Evolutionary conservation across 2,329 filamentous ascomycete genomes (phyloP).

Genomic region (Xylaria sp.): DNA sequence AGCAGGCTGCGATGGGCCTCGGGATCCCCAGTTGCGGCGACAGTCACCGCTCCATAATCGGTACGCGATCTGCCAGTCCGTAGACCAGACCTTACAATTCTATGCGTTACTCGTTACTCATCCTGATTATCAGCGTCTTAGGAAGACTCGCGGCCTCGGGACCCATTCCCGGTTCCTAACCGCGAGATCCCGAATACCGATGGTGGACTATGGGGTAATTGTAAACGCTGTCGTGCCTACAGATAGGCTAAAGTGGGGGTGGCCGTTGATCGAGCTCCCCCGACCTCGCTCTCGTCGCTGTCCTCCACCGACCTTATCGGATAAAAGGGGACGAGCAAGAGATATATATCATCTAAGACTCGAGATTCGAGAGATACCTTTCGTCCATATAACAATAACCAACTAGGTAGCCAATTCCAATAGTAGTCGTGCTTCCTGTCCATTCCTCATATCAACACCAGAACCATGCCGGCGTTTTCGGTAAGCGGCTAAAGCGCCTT

Average conservation of each 20-base stretch:
- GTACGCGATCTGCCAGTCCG: background rate
- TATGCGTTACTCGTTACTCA: background rate
- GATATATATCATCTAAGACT: background rate
- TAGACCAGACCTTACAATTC: no score
- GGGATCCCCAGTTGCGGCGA: background rate
- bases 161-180: background rate
- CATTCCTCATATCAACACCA: background rate
- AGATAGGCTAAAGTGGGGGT: background rate
- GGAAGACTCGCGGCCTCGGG: background rate
- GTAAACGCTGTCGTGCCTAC: background rate
- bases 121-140: background rate
- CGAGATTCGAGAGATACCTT: background rate
- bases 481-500: slow-evolving; percentile 45
- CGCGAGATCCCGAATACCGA: background rate
- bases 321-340: background rate
- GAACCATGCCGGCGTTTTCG: slow-evolving; percentile 48
- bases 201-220: background rate
- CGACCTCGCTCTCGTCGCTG: background rate
- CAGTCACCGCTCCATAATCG: background rate
- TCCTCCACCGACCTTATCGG: background rate
- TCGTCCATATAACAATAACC: background rate
- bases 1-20: no score
- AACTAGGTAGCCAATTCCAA: no score
- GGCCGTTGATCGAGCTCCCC: no score
- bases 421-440: background rate